phyloP scores from a whole-genome alignment of 768 basidiomycete genomes.

The Crassisporium funariophilum region DNA sequence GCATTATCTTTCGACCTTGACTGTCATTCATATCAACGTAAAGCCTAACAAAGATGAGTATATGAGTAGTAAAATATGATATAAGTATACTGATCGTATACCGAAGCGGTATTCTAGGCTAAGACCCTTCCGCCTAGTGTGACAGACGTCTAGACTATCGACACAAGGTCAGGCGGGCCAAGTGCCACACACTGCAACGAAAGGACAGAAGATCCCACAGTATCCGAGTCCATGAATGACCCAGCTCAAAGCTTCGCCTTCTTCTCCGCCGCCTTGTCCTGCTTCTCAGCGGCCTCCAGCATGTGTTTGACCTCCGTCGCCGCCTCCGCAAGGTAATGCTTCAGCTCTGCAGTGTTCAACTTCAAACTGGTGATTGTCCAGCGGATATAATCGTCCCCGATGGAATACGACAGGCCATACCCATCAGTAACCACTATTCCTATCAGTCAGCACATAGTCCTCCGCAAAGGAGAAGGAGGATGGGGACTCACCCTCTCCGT shows the following conservation, averaged over 20 bases:
- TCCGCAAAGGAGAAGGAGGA: slow-evolving; percentile 3
- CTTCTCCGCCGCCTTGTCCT: slow-evolving; percentile 37
- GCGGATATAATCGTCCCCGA: slow-evolving; percentile 80
- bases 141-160: too few species aligned
- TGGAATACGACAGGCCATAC: slow-evolving; percentile 89
- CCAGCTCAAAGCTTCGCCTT: slow-evolving; percentile 19
- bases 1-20: too few species aligned
- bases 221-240: too few species aligned
- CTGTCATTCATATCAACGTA: too few species aligned
- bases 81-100: too few species aligned
- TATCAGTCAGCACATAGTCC: not conserved
- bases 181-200: too few species aligned
- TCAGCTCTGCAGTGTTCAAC: slow-evolving; percentile 52
- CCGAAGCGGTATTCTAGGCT: too few species aligned
- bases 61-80: too few species aligned
- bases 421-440: slow-evolving; percentile 83
- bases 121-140: too few species aligned
- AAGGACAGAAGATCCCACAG: not conserved
- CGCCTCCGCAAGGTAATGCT: slow-evolving; percentile 76
- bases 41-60: too few species aligned
- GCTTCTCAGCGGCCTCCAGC: slow-evolving; percentile 66
- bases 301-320: slow-evolving; percentile 76
- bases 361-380: slow-evolving; percentile 89
- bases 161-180: too few species aligned
- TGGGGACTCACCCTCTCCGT: slow-evolving; percentile 76